Base-by-base conservation (phyloP, 2,329 filamentous ascomycete genomes). In the Polytolypa hystricis region DNA sequence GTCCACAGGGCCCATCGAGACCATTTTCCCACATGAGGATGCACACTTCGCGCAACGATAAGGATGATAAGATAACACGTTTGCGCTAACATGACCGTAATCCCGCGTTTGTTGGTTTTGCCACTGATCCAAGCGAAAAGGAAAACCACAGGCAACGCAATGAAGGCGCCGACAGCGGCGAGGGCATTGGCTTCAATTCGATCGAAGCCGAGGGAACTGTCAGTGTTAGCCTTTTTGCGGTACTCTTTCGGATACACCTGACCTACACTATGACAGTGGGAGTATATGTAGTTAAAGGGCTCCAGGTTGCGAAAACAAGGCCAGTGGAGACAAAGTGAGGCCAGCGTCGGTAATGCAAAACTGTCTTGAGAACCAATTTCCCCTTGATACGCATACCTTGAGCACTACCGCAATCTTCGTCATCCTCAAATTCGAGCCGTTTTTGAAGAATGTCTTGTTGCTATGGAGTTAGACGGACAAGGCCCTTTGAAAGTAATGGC, bases 291-390 rank as follows among this genome's bases (percentile, higher is more conserved):
- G 64, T 71, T 7, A 71, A 47, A 0, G 69, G 65, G 6, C 64
- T 65, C 67, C 68, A 72, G 0, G 68, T 71, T 1, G 67, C 65
- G 40, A 72, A 73, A 4, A 70, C 66, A 12, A 58, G 61, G 32
- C 67, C 69, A 0, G 67, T 69, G 4, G 65, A 62, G 19, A 70
- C 47, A 38, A 67, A 70, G 35, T 67, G 64, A 4, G 60, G 64
- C 67, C 66, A 71, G 38, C 66, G 60, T 10, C 52, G 57, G 37
- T 66, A 60, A 36, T 70, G 60, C 9, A 51, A 48, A 2, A 71
- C 43, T 0, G 66, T 70, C 33, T 58, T 57, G 55, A 62, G 63
- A 0, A 70, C 61, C 3, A 65, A 37, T 0, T 43, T 43, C 30
- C 57, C 52, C 2, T 60, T 55, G 31, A 67, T 66, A 8, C 51